Evolutionary conservation across 106 monocot genomes (phyloP).

Genomic region (Ottelia alismoides): DNA sequence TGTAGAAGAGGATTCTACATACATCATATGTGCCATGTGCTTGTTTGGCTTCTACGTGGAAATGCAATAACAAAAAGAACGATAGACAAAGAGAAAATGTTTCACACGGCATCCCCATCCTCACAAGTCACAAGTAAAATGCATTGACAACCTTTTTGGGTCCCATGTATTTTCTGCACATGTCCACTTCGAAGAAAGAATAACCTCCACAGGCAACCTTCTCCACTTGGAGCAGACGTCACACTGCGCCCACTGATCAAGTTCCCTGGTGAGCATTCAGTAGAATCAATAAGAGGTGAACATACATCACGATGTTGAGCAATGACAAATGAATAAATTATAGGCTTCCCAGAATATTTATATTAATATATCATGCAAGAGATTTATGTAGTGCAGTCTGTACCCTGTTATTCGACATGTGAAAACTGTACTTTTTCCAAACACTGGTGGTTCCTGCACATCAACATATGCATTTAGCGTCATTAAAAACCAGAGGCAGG

Average conservation of each 20-base stretch:
- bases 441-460: constrained; percentile 84
- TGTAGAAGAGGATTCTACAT: too few relatives aligned
- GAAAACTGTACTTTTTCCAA: constrained; percentile 89
- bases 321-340: too few relatives aligned
- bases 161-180: constrained; percentile 78
- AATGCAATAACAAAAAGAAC: background rate
- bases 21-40: too few relatives aligned
- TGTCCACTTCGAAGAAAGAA: constrained; percentile 76
- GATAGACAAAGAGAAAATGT: background rate
- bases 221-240: constrained; percentile 92
- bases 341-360: too few relatives aligned
- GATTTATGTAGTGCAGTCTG: too few relatives aligned
- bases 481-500: too few relatives aligned
- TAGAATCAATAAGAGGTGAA: background rate
- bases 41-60: too few relatives aligned
- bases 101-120: background rate
- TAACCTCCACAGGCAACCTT: constrained; percentile 55
- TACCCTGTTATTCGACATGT: constrained; percentile 75
- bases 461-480: too few relatives aligned
- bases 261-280: constrained; percentile 28
- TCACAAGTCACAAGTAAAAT: background rate
- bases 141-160: constrained; percentile 31
- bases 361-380: too few relatives aligned
- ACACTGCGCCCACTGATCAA: constrained; percentile 97
- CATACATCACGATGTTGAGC: background rate